phyloP scores from a whole-genome alignment of 1,284 basidiomycete genomes.

The Chondrostereum purpureum region DNA sequence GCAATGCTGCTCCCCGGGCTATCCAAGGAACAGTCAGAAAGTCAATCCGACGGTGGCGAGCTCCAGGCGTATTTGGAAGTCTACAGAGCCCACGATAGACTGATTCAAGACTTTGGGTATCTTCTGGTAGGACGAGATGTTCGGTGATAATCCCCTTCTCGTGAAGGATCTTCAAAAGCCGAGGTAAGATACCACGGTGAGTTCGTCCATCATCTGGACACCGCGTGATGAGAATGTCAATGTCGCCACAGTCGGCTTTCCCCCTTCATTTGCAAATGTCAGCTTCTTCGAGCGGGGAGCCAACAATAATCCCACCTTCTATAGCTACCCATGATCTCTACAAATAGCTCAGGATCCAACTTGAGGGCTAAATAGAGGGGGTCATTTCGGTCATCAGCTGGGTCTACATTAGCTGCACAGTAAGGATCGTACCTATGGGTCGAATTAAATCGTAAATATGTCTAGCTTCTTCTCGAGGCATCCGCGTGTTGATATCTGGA shows the following conservation, averaged over 20 bases:
- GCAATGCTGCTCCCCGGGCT: slow-evolving; percentile 73
- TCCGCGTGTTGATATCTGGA: slow-evolving; percentile 71
- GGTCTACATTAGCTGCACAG: too few species aligned
- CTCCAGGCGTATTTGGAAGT: slow-evolving; percentile 28
- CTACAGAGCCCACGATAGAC: slow-evolving; percentile 78
- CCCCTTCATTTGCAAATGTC: slow-evolving; percentile 39
- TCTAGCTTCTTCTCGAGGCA: slow-evolving; percentile 76
- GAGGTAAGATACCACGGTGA: slow-evolving; percentile 58
- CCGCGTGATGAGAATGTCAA: slow-evolving; percentile 84
- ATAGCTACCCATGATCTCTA: slow-evolving; percentile 90
- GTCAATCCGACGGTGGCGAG: slow-evolving; percentile 73
- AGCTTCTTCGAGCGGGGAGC: slow-evolving; percentile 3
- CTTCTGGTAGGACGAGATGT: slow-evolving; percentile 66
- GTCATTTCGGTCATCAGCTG: neutral
- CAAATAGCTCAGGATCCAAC: slow-evolving; percentile 65
- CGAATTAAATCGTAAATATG: slow-evolving; percentile 69
- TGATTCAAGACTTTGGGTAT: slow-evolving; percentile 57
- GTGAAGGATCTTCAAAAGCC: slow-evolving; percentile 55
- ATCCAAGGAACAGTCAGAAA: slow-evolving; percentile 74
- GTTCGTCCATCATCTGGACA: slow-evolving; percentile 64
- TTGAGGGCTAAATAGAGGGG: slow-evolving; percentile 43
- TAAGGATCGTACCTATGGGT: slow-evolving; percentile 48
- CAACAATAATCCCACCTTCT: slow-evolving; percentile 43
- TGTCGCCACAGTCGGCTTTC: slow-evolving; percentile 76
- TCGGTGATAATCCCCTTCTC: slow-evolving; percentile 62